Percentiles rank a stretch among this genome's conserved stretches.
Conservation (phyloP, 2,329 filamentous ascomycete genomes). For the Fusarium multiceps region DNA sequence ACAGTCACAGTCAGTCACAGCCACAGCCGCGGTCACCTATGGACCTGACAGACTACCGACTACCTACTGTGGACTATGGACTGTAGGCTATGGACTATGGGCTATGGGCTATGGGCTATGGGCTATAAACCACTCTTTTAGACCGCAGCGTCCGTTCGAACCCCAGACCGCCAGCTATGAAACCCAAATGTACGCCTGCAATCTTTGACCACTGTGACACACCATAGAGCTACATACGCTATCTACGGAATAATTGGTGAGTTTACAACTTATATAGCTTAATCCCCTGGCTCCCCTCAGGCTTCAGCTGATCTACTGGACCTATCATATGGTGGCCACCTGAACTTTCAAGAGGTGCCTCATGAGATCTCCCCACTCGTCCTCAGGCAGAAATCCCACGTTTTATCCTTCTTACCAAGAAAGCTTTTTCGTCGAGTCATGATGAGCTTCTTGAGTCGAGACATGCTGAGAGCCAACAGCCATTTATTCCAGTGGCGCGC, state of each 20-base stretch:
- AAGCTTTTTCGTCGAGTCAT: too few relatives aligned
- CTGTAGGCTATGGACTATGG: too few relatives aligned
- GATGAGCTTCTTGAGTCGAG: rapidly evolving
- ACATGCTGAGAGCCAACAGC: too few relatives aligned
- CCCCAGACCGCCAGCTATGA: background rate
- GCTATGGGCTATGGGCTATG: background rate
- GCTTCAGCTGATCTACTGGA: background rate
- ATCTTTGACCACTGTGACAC: background rate
- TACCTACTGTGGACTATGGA: too few relatives aligned
- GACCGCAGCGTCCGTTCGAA: background rate
- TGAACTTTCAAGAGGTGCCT: background rate
- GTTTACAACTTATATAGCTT: background rate
- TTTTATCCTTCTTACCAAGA: background rate
- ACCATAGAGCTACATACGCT: background rate
- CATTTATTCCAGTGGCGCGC: too few relatives aligned
- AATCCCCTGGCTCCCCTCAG: too few relatives aligned
- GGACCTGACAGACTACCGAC: background rate
- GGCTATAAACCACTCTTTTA: background rate
- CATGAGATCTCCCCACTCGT: background rate
- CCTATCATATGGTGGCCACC: rapidly evolving
- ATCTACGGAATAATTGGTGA: background rate
- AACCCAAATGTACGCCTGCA: background rate
- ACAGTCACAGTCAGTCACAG: background rate
- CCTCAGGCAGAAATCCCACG: background rate
- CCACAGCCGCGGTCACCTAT: background rate